Conservation (phyloP, 305 asterid species). For the Solanum hybrid region DNA sequence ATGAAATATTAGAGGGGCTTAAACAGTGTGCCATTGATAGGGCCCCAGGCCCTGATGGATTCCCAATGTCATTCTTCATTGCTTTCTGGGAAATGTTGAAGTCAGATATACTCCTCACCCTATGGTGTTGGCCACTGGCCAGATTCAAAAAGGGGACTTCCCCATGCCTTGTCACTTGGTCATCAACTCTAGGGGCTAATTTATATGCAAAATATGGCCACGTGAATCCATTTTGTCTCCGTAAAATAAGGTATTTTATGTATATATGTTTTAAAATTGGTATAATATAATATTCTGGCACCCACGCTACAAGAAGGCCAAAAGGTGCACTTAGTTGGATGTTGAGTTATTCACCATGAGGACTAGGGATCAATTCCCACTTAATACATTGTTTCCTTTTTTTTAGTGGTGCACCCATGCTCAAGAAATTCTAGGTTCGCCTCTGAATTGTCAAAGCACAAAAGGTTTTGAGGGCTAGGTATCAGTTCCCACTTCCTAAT, state of each 20-base stretch:
- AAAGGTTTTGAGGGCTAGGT: background rate
- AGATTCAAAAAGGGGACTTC: background rate
- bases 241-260: background rate
- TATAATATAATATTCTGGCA: background rate
- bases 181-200: background rate
- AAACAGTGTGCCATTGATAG: background rate
- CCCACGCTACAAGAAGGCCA: background rate
- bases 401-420: background rate
- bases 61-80: background rate
- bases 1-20: background rate
- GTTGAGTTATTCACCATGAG: background rate
- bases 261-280: background rate
- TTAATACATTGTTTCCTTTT: too few relatives aligned
- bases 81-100: background rate
- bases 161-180: background rate
- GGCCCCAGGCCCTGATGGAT: background rate
- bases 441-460: background rate
- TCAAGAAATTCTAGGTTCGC: background rate
- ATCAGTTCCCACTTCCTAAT: background rate
- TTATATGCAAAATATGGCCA: background rate
- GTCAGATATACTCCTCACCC: background rate
- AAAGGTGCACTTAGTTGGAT: background rate
- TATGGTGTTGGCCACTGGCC: background rate
- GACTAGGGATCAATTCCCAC: background rate
- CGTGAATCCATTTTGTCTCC: background rate